phyloP scores from a whole-genome alignment of 2,329 filamentous ascomycete species.

The Fusarium annulatum region DNA sequence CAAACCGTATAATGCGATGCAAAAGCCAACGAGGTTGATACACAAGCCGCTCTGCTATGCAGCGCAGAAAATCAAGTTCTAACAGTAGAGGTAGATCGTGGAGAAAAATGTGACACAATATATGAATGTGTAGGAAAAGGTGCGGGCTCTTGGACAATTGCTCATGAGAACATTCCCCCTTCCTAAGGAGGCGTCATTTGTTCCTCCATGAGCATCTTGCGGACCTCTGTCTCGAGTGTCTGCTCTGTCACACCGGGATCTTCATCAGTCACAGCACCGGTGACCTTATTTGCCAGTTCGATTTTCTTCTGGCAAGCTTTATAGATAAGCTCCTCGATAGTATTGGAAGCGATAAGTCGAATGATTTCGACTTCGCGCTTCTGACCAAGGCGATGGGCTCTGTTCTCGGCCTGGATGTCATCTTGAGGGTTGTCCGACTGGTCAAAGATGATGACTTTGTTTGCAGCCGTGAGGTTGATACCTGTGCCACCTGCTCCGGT shows the following conservation, averaged over 20 bases:
- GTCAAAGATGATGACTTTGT: slow-evolving; percentile 98
- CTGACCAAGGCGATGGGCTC: slow-evolving; percentile 94
- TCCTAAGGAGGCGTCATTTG: slow-evolving; percentile 55
- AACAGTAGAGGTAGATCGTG: slow-evolving; percentile 8
- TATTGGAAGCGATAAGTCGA: slow-evolving; percentile 80
- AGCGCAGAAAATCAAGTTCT: slow-evolving; percentile 19
- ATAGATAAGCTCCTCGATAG: slow-evolving; percentile 94
- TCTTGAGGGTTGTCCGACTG: slow-evolving; percentile 98
- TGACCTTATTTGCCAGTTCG: slow-evolving; percentile 77
- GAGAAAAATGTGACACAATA: slow-evolving; percentile 3
- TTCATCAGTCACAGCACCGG: slow-evolving; percentile 53
- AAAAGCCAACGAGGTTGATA: slow-evolving; percentile 19
- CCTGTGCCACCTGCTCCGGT: slow-evolving; percentile 97
- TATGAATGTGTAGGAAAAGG: neutral
- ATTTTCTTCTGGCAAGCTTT: slow-evolving; percentile 93
- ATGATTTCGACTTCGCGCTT: slow-evolving; percentile 91
- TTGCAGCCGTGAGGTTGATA: slow-evolving; percentile 94
- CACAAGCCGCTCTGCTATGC: slow-evolving; percentile 28
- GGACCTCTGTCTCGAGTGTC: slow-evolving; percentile 58
- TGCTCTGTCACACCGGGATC: slow-evolving; percentile 43
- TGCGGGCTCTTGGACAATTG: neutral
- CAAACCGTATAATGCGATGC: slow-evolving; percentile 6
- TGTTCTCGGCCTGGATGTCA: slow-evolving; percentile 97
- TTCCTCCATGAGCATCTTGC: slow-evolving; percentile 56
- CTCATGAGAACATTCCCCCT: slow-evolving; percentile 14